Base-by-base conservation (phyloP, 2,329 filamentous ascomycete genomes). In the Trichoderma gracile region DNA sequence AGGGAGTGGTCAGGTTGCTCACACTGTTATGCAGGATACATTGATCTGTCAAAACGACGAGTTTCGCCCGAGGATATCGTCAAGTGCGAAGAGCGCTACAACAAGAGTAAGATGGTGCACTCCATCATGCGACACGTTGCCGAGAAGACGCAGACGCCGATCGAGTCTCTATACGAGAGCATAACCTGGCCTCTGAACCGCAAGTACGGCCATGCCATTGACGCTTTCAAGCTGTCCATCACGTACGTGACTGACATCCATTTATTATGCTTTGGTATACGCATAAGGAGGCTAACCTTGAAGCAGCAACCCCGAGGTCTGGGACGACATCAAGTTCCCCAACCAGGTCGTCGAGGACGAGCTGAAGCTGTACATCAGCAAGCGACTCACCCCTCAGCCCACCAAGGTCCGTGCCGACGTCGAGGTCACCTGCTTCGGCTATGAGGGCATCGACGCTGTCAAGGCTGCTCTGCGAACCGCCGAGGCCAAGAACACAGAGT, bases 91-190 rank as follows among this genome's bases (percentile, higher is more conserved):
- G 95, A 99, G 83, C 88, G 95, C 72, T 99, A 97, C 86, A 99
- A 99, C 87, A 99, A 99, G 89, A 92, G 92, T 83, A 99, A 99
- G 84, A 96, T 97, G 84, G 95, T 98, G 46, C 95, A 99, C 80
- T 96, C 92, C 62, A 97, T 99, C 79, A 94, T 99, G 91, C 90
- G 94, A 78, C 95, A 99, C 78, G 95, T 99, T 68, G 94, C 95
- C 70, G 93, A 99, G 82, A 97, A 97, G 86, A 96, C 93, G 49
- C 88, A 91, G 75, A 91, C 88, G 33, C 93, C 94, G n/a, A 96
- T 99, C 74, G 92, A 98, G 83, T 86, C 88, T 59, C 86, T 99
- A 65, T 99, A 99, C 80, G 89, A 97, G 84, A 88, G 84, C 71
- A 97, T 99, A 76, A 92, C 89, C 69, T 99, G 96, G 96, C 95